Base-by-base conservation (phyloP, 768 basidiomycete species). In the Tricholoma saponaceum region DNA sequence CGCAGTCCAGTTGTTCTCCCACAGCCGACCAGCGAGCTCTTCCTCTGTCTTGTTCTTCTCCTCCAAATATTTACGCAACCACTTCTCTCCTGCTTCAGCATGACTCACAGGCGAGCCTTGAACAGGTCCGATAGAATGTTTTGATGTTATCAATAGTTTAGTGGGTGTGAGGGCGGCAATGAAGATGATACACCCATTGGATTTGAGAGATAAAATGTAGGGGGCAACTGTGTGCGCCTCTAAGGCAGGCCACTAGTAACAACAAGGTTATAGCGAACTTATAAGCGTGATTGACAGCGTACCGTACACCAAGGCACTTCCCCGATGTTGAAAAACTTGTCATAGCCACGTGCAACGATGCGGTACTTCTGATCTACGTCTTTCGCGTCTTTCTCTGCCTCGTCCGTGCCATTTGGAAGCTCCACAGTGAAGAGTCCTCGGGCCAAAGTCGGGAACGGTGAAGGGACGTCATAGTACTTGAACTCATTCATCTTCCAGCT, bases 401-500 rank as follows among this genome's bases (percentile, higher is more conserved):
- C 59, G 10, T 46, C 62, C 14, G 74, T 67, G 47, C 62, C 51
- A 1, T 52, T 55, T 6, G 69, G 57, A 13, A 80, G 55, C 32
- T 89, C 80, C 10, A 75, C 70, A 0, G 91, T 89, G 69, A 98
- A 98, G 23, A 99, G 68, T 0, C 97, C 97, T 25, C 97, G 76
- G 0, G 95, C 97, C n/a, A 97, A 82, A 0, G 95, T 97, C 2
- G 96, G 96, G 67, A 98, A 97, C 0, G 93, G 93, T 9, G 87
- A 90, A 0, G 93, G 93, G 2, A 92, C 79, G 51, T 90, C 85
- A 58, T 92, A 89, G 73, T 96, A 98, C 69, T 93, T 93, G 79
- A 86, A 92, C 70, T 98, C 97, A 71, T 92, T 90, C 93, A 98
- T 94, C 77, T 94, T 96, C 96, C 96, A 98, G 73, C 90, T 93